Evolutionary conservation across 495 filamentous ascomycete species (phyloP).

Genomic region (Tetracladium setigerum): DNA sequence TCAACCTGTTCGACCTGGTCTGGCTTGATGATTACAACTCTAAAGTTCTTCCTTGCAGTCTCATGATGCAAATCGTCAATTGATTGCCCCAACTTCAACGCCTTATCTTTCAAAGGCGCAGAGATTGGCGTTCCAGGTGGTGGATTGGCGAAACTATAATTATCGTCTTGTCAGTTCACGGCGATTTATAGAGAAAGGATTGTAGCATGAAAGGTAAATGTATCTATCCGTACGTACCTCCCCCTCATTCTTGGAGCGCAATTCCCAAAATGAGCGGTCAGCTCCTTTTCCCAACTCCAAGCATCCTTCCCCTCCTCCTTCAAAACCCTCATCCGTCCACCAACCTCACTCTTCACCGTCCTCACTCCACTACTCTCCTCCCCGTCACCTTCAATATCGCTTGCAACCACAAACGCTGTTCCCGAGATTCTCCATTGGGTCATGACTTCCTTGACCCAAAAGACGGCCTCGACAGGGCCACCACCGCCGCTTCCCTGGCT

Average conservation of each 20-base stretch:
- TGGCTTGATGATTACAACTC: constrained; percentile 75
- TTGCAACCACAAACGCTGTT: constrained; percentile 55
- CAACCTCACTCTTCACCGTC: constrained; percentile 42
- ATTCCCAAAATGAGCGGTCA: constrained; percentile 85
- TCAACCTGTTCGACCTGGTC: constrained; percentile 74
- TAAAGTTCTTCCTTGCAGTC: constrained; percentile 69
- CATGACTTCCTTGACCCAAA: constrained; percentile 63
- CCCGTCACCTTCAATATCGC: constrained; percentile 43
- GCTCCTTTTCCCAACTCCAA: constrained; percentile 67
- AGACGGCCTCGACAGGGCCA: constrained; percentile 69
- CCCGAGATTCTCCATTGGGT: constrained; percentile 85
- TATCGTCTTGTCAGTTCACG: no score
- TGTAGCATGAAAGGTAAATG: no score
- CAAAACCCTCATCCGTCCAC: constrained; percentile 22
- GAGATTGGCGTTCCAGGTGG: constrained; percentile 56
- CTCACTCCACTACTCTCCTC: constrained; percentile 36
- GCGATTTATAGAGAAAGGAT: no score
- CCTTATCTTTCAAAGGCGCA: constrained; percentile 34
- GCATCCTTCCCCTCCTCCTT: constrained; percentile 18
- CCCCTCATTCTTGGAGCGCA: constrained; percentile 69
- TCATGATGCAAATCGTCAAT: constrained; percentile 53
- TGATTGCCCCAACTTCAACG: constrained; percentile 55
- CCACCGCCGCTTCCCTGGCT: constrained; percentile 51
- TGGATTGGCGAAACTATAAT: constrained; percentile 70
- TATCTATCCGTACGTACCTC: no score